Conservation (phyloP, 495 filamentous ascomycete species). For the Hyaloscypha finlandica region DNA sequence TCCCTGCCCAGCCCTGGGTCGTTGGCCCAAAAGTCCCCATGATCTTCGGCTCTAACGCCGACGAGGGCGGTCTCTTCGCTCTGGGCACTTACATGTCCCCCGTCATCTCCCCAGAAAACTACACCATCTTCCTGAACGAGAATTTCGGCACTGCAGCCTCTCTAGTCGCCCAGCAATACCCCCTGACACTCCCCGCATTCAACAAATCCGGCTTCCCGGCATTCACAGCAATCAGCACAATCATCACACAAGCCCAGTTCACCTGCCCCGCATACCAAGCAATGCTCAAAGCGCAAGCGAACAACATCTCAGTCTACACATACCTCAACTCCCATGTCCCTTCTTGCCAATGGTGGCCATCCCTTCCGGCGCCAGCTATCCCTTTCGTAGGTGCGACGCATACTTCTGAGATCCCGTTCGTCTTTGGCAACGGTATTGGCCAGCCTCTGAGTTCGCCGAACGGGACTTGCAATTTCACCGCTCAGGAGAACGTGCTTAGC, state of each 20-base stretch:
- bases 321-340: conserved; percentile 41
- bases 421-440: conserved; percentile 40
- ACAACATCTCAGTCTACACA: conserved; percentile 36
- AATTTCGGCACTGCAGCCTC: conserved; percentile 39
- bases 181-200: conserved; percentile 27
- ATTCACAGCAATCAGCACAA: conserved; percentile 13
- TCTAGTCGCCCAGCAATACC: conserved; percentile 38
- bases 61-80: conserved; percentile 35
- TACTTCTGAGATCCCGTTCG: conserved; percentile 44
- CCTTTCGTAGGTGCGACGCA: conserved; percentile 36
- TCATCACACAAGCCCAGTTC: conserved; percentile 38
- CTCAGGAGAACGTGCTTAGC: conserved; percentile 35
- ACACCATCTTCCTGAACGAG: conserved; percentile 29
- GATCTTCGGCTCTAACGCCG: conserved; percentile 38
- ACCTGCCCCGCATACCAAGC: conserved; percentile 37
- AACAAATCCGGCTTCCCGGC: conserved; percentile 5
- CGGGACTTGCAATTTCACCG: conserved; percentile 38
- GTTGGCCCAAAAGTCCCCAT: conserved; percentile 39
- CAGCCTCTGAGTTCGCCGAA: conserved; percentile 28
- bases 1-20: conserved; percentile 38
- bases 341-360: conserved; percentile 37
- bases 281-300: conserved; percentile 26
- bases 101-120: conserved; percentile 1
- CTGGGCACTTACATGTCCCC: conserved; percentile 24
- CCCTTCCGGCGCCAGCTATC: conserved; percentile 23